Evolutionary conservation across 1,139 yeast species (phyloP).

Genomic region (Suhomyces coccinellae): DNA sequence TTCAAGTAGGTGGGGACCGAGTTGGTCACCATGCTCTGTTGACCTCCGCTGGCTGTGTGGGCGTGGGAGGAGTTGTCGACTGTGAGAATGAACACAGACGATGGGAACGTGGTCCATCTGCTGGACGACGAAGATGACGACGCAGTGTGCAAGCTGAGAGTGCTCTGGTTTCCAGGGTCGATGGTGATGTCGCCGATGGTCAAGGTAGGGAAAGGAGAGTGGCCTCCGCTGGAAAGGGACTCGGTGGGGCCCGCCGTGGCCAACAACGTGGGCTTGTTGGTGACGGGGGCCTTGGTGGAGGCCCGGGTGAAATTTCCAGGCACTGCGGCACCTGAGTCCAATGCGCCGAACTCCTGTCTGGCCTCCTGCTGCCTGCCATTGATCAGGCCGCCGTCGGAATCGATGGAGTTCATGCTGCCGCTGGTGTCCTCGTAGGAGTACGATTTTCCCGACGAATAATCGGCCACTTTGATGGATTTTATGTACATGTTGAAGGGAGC

Average conservation of each 20-base stretch:
- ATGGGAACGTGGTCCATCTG: neutral
- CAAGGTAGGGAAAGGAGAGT: constrained; percentile 17
- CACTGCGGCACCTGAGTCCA: constrained; percentile 25
- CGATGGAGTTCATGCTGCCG: constrained; percentile 70
- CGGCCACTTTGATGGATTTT: constrained; percentile 60
- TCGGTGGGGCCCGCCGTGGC: constrained; percentile 16
- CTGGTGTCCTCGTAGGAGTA: constrained; percentile 64
- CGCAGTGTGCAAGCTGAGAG: neutral
- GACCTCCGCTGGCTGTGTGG: constrained; percentile 1
- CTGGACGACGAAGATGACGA: constrained; percentile 2
- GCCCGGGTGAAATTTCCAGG: constrained; percentile 5
- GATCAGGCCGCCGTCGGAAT: constrained; percentile 61
- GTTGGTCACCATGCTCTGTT: neutral
- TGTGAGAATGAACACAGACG: constrained; percentile 12
- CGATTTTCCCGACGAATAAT: constrained; percentile 75
- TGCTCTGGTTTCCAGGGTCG: constrained; percentile 7
- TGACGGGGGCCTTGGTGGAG: neutral
- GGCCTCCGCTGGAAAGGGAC: constrained; percentile 9
- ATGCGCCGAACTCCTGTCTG: constrained; percentile 45
- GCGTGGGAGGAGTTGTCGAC: constrained; percentile 9
- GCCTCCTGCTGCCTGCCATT: constrained; percentile 60
- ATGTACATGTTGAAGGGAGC: constrained; percentile 74
- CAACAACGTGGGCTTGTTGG: constrained; percentile 12
- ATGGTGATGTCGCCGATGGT: constrained; percentile 6
- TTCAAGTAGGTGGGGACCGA: constrained; percentile 13